phyloP scores from a whole-genome alignment of 495 filamentous ascomycete genomes.

The Lepraria neglecta region DNA sequence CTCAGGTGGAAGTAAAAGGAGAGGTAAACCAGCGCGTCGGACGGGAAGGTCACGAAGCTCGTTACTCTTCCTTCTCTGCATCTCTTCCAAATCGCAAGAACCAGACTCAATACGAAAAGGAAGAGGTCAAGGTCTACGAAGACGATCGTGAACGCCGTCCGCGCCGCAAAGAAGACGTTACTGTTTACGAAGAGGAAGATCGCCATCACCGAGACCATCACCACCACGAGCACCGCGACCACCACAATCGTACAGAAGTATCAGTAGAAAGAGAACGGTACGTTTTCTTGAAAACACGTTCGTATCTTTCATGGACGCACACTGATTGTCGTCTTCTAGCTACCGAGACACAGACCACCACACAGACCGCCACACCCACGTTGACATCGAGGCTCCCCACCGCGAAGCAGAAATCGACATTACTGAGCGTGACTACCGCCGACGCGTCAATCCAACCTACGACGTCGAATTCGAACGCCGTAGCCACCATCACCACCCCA shows the following conservation, averaged over 20 bases:
- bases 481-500: slow-evolving; percentile 26
- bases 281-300: slow-evolving; percentile 21
- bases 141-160: slow-evolving; percentile 62
- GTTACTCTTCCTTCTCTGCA: slow-evolving; percentile 58
- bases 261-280: slow-evolving; percentile 53
- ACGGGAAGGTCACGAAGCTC: slow-evolving; percentile 84
- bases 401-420: slow-evolving; percentile 64
- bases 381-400: slow-evolving; percentile 56
- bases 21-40: slow-evolving; percentile 79
- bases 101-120: slow-evolving; percentile 56
- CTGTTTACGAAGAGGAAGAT: slow-evolving; percentile 48
- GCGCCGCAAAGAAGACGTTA: slow-evolving; percentile 47
- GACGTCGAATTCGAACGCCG: slow-evolving; percentile 53
- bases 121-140: slow-evolving; percentile 72
- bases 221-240: slow-evolving; percentile 22
- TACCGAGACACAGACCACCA: slow-evolving; percentile 38
- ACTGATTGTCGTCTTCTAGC: slow-evolving; percentile 13
- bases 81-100: slow-evolving; percentile 56
- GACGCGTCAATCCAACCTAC: slow-evolving; percentile 65
- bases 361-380: slow-evolving; percentile 49
- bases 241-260: slow-evolving; percentile 42
- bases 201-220: slow-evolving; percentile 11
- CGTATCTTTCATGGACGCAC: background rate
- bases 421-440: slow-evolving; percentile 79
- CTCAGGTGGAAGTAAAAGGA: slow-evolving; percentile 78